These are phyloP conservation scores for Triticum monococcum DNA, from an alignment of 176 grass and related monocot species.

Conservation along the genomic window DNA sequence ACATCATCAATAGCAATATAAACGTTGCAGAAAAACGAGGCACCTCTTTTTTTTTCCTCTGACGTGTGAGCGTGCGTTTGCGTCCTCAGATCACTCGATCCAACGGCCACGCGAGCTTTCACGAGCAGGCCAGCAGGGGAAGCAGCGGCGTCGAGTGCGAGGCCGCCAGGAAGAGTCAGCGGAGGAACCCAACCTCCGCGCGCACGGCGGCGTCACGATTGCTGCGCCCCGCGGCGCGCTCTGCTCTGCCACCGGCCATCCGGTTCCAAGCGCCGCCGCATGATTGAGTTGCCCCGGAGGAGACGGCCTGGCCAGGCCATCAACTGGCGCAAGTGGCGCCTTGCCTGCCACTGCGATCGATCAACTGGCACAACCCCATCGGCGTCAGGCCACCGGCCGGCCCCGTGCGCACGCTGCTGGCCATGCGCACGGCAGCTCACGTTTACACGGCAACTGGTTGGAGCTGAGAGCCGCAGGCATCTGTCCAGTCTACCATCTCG, in stretches of 20 bases:
- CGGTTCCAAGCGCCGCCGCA: neutral
- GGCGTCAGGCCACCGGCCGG: too few relatives aligned
- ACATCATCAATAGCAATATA: too few relatives aligned
- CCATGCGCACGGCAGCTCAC: neutral
- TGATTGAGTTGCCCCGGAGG: neutral
- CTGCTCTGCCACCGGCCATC: too few relatives aligned
- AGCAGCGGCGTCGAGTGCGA: too few relatives aligned
- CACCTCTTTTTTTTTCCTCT: too few relatives aligned
- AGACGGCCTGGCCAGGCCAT: neutral
- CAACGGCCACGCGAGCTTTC: neutral
- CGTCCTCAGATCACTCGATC: neutral
- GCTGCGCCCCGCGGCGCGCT: too few relatives aligned
- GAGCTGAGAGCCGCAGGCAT: too few relatives aligned
- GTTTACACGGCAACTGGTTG: neutral
- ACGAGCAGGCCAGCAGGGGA: too few relatives aligned
- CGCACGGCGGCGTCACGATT: neutral
- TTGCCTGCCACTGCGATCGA: neutral
- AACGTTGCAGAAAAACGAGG: too few relatives aligned
- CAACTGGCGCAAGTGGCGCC: neutral
- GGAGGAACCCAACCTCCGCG: neutral
- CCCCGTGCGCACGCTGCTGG: neutral
- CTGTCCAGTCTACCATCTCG: too few relatives aligned
- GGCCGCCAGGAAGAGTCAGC: neutral
- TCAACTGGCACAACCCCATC: too few relatives aligned
- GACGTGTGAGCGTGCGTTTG: neutral